Conservation (phyloP, 2,329 filamentous ascomycete genomes). For the Verticillium zaregamsianum region DNA sequence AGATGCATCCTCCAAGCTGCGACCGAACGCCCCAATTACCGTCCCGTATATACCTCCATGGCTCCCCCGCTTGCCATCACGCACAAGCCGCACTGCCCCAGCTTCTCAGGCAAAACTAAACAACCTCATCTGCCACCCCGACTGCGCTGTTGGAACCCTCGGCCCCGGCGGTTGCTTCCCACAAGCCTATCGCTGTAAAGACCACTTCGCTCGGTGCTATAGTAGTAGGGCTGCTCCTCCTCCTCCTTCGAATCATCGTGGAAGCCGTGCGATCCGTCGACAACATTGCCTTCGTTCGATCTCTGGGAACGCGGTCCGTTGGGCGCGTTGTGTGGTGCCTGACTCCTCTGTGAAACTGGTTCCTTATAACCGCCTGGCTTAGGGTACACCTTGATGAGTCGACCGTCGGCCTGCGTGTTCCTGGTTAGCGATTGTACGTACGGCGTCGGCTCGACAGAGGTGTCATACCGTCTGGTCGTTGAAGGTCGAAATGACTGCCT, state of each 20-base stretch:
- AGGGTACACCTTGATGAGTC: constrained; percentile 68
- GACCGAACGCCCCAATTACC: too few species aligned
- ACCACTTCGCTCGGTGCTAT: constrained; percentile 17
- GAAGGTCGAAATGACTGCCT: constrained; percentile 70
- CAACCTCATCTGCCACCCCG: not conserved
- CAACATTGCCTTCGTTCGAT: constrained; percentile 31
- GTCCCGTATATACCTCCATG: too few species aligned
- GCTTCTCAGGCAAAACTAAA: not conserved
- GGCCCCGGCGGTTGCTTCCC: constrained; percentile 16
- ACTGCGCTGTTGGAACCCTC: constrained; percentile 11
- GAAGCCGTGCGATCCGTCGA: constrained; percentile 53
- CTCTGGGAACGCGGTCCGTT: constrained; percentile 22
- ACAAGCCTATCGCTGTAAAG: constrained; percentile 51
- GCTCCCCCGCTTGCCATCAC: too few species aligned
- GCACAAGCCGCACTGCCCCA: too few species aligned
- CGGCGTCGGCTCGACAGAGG: not conserved
- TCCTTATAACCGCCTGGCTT: constrained; percentile 47
- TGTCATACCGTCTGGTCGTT: constrained; percentile 69
- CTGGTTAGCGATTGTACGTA: not conserved
- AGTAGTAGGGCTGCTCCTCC: constrained; percentile 15
- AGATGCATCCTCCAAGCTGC: too few species aligned
- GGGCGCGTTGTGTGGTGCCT: constrained; percentile 24
- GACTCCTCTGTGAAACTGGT: constrained; percentile 18
- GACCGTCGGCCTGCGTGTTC: constrained; percentile 61
- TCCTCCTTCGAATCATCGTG: constrained; percentile 41